Evolutionary conservation across 2,329 filamentous ascomycete genomes (phyloP), one percentile per base, ranked within the genome.

Genomic region (Monosporascus cannonballus): DNA sequence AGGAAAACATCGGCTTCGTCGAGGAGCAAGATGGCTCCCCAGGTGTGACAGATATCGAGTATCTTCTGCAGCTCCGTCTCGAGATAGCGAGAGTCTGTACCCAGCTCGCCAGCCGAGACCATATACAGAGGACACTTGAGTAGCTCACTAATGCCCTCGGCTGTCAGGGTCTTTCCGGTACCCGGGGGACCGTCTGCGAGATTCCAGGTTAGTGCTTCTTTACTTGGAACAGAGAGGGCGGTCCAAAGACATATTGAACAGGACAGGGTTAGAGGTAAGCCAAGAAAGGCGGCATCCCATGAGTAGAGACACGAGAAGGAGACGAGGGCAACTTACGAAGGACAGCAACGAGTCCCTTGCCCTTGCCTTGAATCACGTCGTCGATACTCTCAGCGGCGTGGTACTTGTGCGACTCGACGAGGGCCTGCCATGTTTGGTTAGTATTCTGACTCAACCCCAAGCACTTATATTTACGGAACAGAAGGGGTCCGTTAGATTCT

Each of bases 1-100:
- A 96, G 74, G 71, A 92, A 92, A 4, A 91, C 86, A 61, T 93
- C 89, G 1, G 87, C 90, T 71, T 96, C 91, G 61, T 96, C 90
- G 1, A 96, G 81, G 3, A 96, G 79, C 0, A 96, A 74, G 6
- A 96, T 87, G 0, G 90, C 90, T 20, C 89, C 88, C 90, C 90
- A 96, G 0, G 84, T 83, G 63, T 93, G 89, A 41, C 89, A 90
- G 47, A 95, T 88, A 60, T 94, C 89, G 53, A 96, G 79, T 49
- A 95, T 91, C 68, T 89, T 89, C 65, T 91, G 87, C 8, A 96
- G 75, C 63, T 94, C 87, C 9, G 73, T 75, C 67, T 96, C 90
- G 1, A 96, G 80, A 11, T 77, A 82, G 8, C 83, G 77, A 0
- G 87, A 85, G 64, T 92, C 87, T 1, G 88, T 92, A 18, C 90